Evolutionary conservation across 352 stramenopile species (phyloP).

Genomic region (Globisporangium rhizosaccharum): DNA sequence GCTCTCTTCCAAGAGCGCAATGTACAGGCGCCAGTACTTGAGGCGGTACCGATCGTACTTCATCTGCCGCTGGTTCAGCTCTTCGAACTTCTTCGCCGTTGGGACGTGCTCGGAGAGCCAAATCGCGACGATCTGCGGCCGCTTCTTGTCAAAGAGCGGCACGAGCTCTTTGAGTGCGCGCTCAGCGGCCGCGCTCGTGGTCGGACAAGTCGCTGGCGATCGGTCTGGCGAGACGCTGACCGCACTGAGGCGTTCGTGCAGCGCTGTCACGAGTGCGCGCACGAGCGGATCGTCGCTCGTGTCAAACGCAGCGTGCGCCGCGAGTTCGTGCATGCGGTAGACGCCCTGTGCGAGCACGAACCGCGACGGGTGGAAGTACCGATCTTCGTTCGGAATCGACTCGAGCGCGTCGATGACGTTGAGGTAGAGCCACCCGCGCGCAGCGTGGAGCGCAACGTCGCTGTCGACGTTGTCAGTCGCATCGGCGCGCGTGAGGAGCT

Average conservation of each 20-base stretch:
- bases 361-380: slow-evolving; percentile 75
- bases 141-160: slow-evolving; percentile 62
- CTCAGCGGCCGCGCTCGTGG: slow-evolving; percentile 21
- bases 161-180: slow-evolving; percentile 46
- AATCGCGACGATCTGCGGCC: slow-evolving; percentile 59
- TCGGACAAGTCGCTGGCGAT: no score
- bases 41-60: slow-evolving; percentile 73
- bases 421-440: slow-evolving; percentile 36
- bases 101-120: slow-evolving; percentile 75
- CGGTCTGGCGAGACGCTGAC: slow-evolving; percentile 6
- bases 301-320: slow-evolving; percentile 9
- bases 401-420: slow-evolving; percentile 75
- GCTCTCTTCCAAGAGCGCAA: slow-evolving; percentile 45
- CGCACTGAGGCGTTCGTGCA: slow-evolving; percentile 18
- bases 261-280: slow-evolving; percentile 16
- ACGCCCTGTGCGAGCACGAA: slow-evolving; percentile 54
- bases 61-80: slow-evolving; percentile 76
- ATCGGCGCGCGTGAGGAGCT: slow-evolving; percentile 21
- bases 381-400: slow-evolving; percentile 69
- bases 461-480: background rate
- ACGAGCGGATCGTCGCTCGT: slow-evolving; percentile 9
- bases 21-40: slow-evolving; percentile 76
- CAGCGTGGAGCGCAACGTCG: slow-evolving; percentile 13
- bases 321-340: slow-evolving; percentile 40
- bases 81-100: slow-evolving; percentile 68